A percentile compares a stretch with the other conserved stretches of the same genome.
phyloP scores from a whole-genome alignment of 2,329 filamentous ascomycete genomes.

The Fusarium nanum region DNA sequence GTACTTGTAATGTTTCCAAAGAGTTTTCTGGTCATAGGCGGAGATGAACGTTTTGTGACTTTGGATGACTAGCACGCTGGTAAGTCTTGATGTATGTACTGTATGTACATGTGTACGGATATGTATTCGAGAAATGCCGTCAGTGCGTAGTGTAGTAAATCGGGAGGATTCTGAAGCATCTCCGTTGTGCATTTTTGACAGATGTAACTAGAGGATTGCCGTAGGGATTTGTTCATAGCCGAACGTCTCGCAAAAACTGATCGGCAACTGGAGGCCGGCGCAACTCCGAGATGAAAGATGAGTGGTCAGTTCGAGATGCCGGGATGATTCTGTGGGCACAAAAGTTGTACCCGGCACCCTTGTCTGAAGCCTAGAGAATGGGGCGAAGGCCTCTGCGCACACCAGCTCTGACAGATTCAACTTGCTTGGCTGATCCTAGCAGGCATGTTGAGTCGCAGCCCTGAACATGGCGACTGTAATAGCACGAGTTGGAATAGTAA shows the following conservation, averaged over 20 bases:
- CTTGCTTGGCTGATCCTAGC: slow-evolving; percentile 28
- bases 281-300: slow-evolving; percentile 34
- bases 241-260: slow-evolving; percentile 29
- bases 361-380: slow-evolving; percentile 19
- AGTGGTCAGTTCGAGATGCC: slow-evolving; percentile 22
- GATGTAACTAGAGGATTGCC: slow-evolving; percentile 38
- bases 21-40: background rate
- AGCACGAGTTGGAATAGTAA: slow-evolving; percentile 37
- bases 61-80: background rate
- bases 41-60: background rate
- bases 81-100: background rate
- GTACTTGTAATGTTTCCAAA: background rate
- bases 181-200: slow-evolving; percentile 38
- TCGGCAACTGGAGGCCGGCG: slow-evolving; percentile 32
- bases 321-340: slow-evolving; percentile 37
- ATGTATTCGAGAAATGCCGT: slow-evolving; percentile 10
- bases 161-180: slow-evolving; percentile 26
- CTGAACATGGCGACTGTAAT: slow-evolving; percentile 35
- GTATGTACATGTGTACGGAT: background rate
- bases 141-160: slow-evolving; percentile 14
- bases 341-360: slow-evolving; percentile 26
- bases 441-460: slow-evolving; percentile 45
- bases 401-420: slow-evolving; percentile 37
- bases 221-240: slow-evolving; percentile 39
- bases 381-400: slow-evolving; percentile 29